Conservation (phyloP, 2,329 filamentous ascomycete genomes). For the Aspergillus ibericus region DNA sequence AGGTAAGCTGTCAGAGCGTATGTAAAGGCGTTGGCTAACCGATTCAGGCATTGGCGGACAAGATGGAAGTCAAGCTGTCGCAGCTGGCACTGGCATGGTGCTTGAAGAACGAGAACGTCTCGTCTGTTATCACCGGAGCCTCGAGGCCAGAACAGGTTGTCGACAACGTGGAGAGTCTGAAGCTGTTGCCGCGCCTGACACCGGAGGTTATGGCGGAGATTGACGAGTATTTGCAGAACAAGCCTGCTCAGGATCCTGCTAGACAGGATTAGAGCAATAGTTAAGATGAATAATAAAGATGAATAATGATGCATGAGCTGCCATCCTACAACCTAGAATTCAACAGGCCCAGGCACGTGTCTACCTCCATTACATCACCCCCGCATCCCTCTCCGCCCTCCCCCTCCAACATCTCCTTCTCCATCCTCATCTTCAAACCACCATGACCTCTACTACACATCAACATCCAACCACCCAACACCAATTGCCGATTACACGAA, state of each 20-base stretch:
- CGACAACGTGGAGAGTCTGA: constrained; percentile 48
- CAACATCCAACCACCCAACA: not conserved
- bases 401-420: not conserved
- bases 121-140: constrained; percentile 44
- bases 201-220: constrained; percentile 49
- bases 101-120: constrained; percentile 59
- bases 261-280: constrained; percentile 11
- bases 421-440: not conserved
- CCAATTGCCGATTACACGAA: not conserved
- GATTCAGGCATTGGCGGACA: constrained; percentile 34
- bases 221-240: constrained; percentile 39
- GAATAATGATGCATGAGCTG: too few species aligned
- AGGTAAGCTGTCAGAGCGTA: constrained; percentile 14
- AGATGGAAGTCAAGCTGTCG: constrained; percentile 51
- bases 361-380: not conserved
- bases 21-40: not conserved
- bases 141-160: constrained; percentile 46
- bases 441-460: too few species aligned
- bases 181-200: constrained; percentile 46
- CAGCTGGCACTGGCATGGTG: constrained; percentile 62
- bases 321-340: too few species aligned
- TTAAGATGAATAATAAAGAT: too few species aligned
- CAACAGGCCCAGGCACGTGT: not conserved
- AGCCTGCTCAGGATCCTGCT: constrained; percentile 24
- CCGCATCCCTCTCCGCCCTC: not conserved